Base-by-base conservation (phyloP, 2,329 filamentous ascomycete species). In the Colletotrichum ledebouriae region DNA sequence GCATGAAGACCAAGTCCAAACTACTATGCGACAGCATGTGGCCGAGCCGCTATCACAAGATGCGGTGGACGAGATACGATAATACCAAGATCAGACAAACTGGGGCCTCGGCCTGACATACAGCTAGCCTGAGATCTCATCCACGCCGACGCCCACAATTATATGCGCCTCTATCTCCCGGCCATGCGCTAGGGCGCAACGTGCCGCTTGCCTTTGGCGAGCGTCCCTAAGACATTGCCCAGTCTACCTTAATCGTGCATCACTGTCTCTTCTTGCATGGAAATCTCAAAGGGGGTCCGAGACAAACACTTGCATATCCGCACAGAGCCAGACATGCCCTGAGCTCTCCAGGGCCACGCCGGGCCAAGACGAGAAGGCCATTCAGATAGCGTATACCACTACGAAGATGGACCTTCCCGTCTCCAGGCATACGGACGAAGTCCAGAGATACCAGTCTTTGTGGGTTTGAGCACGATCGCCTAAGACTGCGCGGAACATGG, bases 101-200 rank as follows among this genome's bases (percentile, higher is more conserved):
- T 17, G 63, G 25, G 47, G 59, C 47, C 37, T 53, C 59, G 46
- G 37, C 47, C 47, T 53, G 47, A 37, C 29, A 50, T 41, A 34
- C 47, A 17, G 25, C 47, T n/a, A 41, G 46, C 39, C 12, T 39
- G 13, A 12, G 22, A 53, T 63, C 37, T n/a, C 60, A 58, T 39
- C 49, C 50, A 63, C 41, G 50, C 41, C 33, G 44, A 33, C 57
- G 46, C 33, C 41, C 39, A 59, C 57, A 59, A 17, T 41, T 56
- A 37, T n/a, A 53, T 44, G 34, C 53, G 49, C 63, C 63, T 46
- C 58, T 57, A 44, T 68, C 39, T 55, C 39, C 55, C 61, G 41
- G 61, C 39, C 10, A 52, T 34, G 60, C 60, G 65, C 65, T 49
- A 68, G 60, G 53, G 65, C 60, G 60, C 60, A 59, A 68, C 53